phyloP scores from a whole-genome alignment of 257 asterid genomes.

The Plectranthus barbatus region DNA sequence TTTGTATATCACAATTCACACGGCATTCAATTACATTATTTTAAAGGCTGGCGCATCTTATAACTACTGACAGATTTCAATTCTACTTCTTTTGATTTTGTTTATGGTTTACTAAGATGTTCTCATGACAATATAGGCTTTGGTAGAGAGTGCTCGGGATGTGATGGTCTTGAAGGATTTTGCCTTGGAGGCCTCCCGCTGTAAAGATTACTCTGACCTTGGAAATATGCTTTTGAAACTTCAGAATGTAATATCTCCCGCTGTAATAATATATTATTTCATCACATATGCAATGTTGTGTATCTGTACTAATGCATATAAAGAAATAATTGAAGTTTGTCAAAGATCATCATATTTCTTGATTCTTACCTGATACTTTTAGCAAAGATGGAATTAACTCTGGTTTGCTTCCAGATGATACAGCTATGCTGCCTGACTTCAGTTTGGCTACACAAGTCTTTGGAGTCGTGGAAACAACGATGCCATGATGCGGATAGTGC shows the following conservation, averaged over 20 bases:
- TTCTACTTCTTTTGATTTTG: constrained; percentile 8
- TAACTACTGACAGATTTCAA: background rate
- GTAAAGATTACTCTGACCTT: constrained; percentile 76
- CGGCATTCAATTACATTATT: too few relatives aligned
- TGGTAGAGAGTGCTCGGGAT: constrained; percentile 71
- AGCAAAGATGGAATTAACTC: constrained; percentile 5
- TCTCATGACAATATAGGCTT: constrained; percentile 51
- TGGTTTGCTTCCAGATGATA: constrained; percentile 58
- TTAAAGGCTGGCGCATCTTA: background rate
- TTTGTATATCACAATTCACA: background rate
- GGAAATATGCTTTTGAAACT: constrained; percentile 89
- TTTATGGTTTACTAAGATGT: constrained; percentile 5
- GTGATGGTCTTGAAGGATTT: constrained; percentile 78
- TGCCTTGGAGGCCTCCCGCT: constrained; percentile 78
- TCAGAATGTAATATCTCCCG: constrained; percentile 52
- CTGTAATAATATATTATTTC: background rate
- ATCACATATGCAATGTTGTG: too few relatives aligned
- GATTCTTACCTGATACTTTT: too few relatives aligned
- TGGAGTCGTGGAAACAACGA: constrained; percentile 62
- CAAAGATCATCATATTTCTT: too few relatives aligned
- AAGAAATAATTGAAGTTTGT: background rate
- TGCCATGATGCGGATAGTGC: constrained; percentile 77
- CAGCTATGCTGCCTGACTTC: constrained; percentile 45
- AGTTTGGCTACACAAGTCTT: constrained; percentile 54
- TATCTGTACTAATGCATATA: background rate